Evolutionary conservation across 805 yeast species (phyloP).

Genomic region (Vanderwaltozyma tropicalis): DNA sequence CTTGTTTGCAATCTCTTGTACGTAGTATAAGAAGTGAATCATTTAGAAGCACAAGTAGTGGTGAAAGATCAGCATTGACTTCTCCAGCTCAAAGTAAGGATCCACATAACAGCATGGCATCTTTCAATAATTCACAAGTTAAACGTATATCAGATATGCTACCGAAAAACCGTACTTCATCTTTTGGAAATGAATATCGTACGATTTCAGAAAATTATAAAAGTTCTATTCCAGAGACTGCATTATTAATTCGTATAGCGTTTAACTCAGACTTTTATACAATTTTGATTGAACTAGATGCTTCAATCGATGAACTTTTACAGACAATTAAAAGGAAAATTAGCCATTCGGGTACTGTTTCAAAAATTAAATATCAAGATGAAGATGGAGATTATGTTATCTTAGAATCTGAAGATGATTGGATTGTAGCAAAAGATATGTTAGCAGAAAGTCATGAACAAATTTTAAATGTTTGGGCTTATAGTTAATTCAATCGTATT

Average conservation of each 20-base stretch:
- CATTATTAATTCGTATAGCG: slow-evolving; percentile 32
- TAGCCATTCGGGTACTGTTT: slow-evolving; percentile 40
- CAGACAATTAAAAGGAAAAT: slow-evolving; percentile 50
- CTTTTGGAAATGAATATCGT: slow-evolving; percentile 28
- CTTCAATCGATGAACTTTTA: slow-evolving; percentile 42
- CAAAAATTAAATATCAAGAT: slow-evolving; percentile 69
- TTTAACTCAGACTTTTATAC: slow-evolving; percentile 48
- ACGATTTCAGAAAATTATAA: slow-evolving; percentile 34
- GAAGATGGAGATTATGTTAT: slow-evolving; percentile 93
- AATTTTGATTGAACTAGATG: slow-evolving; percentile 47
- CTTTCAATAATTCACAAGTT: slow-evolving; percentile 14
- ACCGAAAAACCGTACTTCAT: slow-evolving; percentile 16
- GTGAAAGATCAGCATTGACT: slow-evolving; percentile 18
- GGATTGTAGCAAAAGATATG: slow-evolving; percentile 75
- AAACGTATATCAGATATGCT: slow-evolving; percentile 24
- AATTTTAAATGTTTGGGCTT: slow-evolving; percentile 35
- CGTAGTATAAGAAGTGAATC: slow-evolving; percentile 27
- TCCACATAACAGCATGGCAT: slow-evolving; percentile 22
- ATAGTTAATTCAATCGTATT: slow-evolving; percentile 16
- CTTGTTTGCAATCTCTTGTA: slow-evolving; percentile 38
- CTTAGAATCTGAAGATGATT: slow-evolving; percentile 78
- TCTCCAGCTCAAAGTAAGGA: slow-evolving; percentile 5
- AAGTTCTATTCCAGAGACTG: slow-evolving; percentile 30
- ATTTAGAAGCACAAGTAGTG: slow-evolving; percentile 20
- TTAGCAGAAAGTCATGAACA: slow-evolving; percentile 41